Conservation (phyloP, 2,329 filamentous ascomycete genomes). For the Massarina eburnea region DNA sequence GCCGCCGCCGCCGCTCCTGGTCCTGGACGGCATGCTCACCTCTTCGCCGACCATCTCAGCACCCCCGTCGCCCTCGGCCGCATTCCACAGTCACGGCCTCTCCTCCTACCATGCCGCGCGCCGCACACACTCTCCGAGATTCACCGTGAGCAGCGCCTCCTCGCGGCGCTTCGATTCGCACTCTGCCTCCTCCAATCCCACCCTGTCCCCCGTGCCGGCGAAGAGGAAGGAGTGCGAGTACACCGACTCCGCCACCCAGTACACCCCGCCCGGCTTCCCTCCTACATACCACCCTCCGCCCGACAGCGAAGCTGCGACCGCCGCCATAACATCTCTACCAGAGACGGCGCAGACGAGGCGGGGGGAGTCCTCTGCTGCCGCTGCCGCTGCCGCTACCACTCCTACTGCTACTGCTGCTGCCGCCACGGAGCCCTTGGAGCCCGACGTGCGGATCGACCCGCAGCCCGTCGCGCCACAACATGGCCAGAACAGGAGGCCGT, state of each 20-base stretch:
- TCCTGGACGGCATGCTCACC: conserved; percentile 30
- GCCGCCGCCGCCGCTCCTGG: not conserved
- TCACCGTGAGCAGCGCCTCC: conserved; percentile 31
- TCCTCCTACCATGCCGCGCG: conserved; percentile 36
- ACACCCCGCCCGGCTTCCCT: conserved; percentile 53
- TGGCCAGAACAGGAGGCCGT: conserved; percentile 14
- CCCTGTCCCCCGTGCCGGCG: conserved; percentile 25
- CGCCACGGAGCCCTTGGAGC: conserved; percentile 40
- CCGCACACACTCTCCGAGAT: conserved; percentile 40
- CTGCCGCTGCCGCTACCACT: too few species aligned
- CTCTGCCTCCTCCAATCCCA: conserved; percentile 20
- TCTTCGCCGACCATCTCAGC: conserved; percentile 41
- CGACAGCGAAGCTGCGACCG: conserved; percentile 4
- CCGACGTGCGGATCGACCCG: conserved; percentile 38
- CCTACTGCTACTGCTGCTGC: conserved; percentile 31
- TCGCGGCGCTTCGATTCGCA: conserved; percentile 32
- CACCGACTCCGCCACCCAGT: conserved; percentile 57
- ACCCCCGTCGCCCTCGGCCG: conserved; percentile 37
- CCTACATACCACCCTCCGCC: conserved; percentile 42
- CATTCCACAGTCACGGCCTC: conserved; percentile 34
- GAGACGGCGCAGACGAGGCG: conserved; percentile 25
- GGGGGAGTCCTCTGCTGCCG: conserved; percentile 36
- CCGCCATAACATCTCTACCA: conserved; percentile 7
- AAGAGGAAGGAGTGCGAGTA: conserved; percentile 42
- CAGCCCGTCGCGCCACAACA: conserved; percentile 20